Percentiles rank a stretch among this genome's conserved stretches.
phyloP scores from a whole-genome alignment of 2,329 filamentous ascomycete genomes.

The Fusarium acutatum region DNA sequence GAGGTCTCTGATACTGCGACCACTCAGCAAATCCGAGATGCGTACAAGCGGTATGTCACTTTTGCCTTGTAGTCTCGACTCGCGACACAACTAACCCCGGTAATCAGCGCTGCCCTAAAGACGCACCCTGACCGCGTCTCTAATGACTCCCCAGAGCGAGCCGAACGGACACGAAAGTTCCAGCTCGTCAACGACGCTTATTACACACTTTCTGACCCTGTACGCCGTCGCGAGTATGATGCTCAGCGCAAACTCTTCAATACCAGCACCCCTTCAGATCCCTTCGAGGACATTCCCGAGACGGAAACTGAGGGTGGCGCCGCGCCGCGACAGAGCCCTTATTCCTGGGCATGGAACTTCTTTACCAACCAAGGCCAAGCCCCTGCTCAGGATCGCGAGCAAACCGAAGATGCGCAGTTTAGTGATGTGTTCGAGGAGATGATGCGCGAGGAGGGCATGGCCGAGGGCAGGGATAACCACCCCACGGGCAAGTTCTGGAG shows the following conservation, averaged over 20 bases:
- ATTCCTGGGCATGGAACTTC: slow-evolving; percentile 81
- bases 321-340: slow-evolving; percentile 59
- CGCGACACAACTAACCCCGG: slow-evolving; percentile 17
- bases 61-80: background rate
- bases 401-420: slow-evolving; percentile 81
- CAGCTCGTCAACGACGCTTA: slow-evolving; percentile 94
- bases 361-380: slow-evolving; percentile 53
- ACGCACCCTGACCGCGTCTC: slow-evolving; percentile 93
- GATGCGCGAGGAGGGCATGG: slow-evolving; percentile 86
- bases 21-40: slow-evolving; percentile 86
- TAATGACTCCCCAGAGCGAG: slow-evolving; percentile 82
- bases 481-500: slow-evolving; percentile 85
- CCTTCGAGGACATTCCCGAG: slow-evolving; percentile 53
- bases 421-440: slow-evolving; percentile 89
- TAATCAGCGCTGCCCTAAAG: slow-evolving; percentile 81
- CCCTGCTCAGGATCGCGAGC: slow-evolving; percentile 54
- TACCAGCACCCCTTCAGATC: slow-evolving; percentile 46
- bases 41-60: slow-evolving; percentile 80
- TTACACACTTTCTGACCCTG: slow-evolving; percentile 84
- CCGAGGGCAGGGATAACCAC: slow-evolving; percentile 68
- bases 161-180: slow-evolving; percentile 84
- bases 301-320: slow-evolving; percentile 48
- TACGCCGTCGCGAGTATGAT: slow-evolving; percentile 85
- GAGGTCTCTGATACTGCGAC: slow-evolving; percentile 78
- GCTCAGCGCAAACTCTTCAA: slow-evolving; percentile 59